phyloP scores from a whole-genome alignment of 208 protist genomes.

The Wallacemonas rigidus region DNA sequence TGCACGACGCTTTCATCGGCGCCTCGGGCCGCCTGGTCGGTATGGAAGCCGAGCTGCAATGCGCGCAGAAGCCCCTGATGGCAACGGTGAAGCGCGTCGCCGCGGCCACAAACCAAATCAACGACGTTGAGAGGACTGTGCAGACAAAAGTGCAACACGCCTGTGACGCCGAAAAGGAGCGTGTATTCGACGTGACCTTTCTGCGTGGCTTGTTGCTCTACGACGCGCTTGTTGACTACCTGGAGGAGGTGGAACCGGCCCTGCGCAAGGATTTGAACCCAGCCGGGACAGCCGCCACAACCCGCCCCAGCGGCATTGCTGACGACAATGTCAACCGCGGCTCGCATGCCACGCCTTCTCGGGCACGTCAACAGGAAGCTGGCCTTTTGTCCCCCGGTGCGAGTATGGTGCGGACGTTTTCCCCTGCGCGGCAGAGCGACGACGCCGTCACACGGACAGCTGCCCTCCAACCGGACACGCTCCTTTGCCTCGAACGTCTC shows the following conservation, averaged over 20 bases:
- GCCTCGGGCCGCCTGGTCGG: slow-evolving; percentile 72
- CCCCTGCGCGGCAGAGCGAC: neutral
- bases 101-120: slow-evolving; percentile 38
- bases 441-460: neutral
- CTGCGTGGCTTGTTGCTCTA: slow-evolving; percentile 67
- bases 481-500: neutral
- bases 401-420: neutral
- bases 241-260: slow-evolving; percentile 36
- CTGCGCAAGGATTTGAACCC: neutral
- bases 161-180: slow-evolving; percentile 51
- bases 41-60: slow-evolving; percentile 78
- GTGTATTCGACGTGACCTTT: slow-evolving; percentile 60
- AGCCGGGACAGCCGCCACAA: neutral
- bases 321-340: neutral
- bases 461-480: neutral
- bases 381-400: too few relatives aligned
- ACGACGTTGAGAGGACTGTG: slow-evolving; percentile 35
- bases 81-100: slow-evolving; percentile 49
- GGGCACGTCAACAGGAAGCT: neutral
- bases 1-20: slow-evolving; percentile 77
- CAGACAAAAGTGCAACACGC: slow-evolving; percentile 53
- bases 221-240: slow-evolving; percentile 42
- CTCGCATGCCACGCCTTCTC: neutral
- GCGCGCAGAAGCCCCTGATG: slow-evolving; percentile 58
- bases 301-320: neutral